phyloP scores from a whole-genome alignment of 2,329 filamentous ascomycete species.

The Ceratocystis lukuohia region DNA sequence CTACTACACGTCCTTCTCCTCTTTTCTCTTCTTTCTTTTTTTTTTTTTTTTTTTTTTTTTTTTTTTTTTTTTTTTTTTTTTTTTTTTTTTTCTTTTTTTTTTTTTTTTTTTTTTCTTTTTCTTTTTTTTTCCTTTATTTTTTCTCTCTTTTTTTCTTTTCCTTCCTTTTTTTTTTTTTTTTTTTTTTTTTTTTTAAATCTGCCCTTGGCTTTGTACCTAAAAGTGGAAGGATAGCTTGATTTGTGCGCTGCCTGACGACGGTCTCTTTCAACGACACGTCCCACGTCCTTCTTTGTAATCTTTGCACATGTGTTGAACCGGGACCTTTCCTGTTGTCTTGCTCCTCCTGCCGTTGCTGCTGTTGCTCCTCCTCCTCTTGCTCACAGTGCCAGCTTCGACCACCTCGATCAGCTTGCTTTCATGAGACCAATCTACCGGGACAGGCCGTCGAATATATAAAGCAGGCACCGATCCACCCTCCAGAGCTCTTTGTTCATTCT shows the following conservation, averaged over 20 bases:
- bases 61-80: too few relatives aligned
- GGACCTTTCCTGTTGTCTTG: background rate
- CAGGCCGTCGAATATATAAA: conserved; percentile 17
- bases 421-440: conserved; percentile 16
- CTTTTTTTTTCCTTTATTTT: too few relatives aligned
- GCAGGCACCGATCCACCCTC: background rate
- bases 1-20: too few relatives aligned
- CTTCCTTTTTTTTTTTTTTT: too few relatives aligned
- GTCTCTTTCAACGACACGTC: conserved; percentile 7
- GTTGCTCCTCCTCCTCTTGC: background rate
- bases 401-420: background rate
- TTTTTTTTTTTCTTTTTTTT: too few relatives aligned
- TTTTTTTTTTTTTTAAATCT: background rate
- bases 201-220: conserved; percentile 1
- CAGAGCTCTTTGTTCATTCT: background rate
- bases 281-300: conserved; percentile 1
- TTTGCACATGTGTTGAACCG: conserved; percentile 7
- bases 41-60: too few relatives aligned
- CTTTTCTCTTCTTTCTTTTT: too few relatives aligned
- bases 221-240: background rate
- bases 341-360: background rate
- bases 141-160: too few relatives aligned
- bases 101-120: too few relatives aligned
- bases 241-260: background rate
- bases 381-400: background rate